These are phyloP conservation scores for Fusarium pseudocircinatum DNA, from an alignment of 2,329 filamentous ascomycete genomes.

Conservation along the genomic window DNA sequence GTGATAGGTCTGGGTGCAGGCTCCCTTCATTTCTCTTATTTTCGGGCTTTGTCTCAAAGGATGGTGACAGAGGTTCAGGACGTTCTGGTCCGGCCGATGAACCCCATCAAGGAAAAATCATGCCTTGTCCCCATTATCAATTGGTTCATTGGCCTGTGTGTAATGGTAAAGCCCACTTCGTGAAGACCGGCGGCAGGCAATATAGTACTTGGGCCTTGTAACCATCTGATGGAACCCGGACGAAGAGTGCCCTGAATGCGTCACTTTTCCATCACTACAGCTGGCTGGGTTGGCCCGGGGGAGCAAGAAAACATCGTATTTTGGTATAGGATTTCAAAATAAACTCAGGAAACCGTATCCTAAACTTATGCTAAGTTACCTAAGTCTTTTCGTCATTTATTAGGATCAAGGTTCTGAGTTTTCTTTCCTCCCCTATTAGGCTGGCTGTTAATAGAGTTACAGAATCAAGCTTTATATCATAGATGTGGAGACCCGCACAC, in stretches of 20 bases:
- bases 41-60: slow-evolving; percentile 1
- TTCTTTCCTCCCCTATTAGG: background rate
- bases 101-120: slow-evolving; percentile 31
- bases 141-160: slow-evolving; percentile 23
- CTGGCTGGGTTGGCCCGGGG: background rate
- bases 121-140: slow-evolving; percentile 21
- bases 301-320: background rate
- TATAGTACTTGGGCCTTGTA: slow-evolving; percentile 7
- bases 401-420: background rate
- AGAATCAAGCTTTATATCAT: slow-evolving; percentile 9
- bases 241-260: slow-evolving; percentile 20
- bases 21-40: background rate
- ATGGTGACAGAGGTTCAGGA: slow-evolving; percentile 19
- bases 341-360: background rate
- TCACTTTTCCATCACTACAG: slow-evolving; percentile 24
- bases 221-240: background rate
- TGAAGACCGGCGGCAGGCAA: slow-evolving; percentile 1
- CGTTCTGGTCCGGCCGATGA: slow-evolving; percentile 37
- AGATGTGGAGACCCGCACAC: slow-evolving; percentile 6
- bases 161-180: slow-evolving; percentile 29
- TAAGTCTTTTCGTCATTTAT: background rate
- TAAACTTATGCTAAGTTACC: background rate
- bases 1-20: background rate
- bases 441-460: background rate
- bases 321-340: background rate